These are phyloP conservation scores for Phytophthora litchii DNA, from an alignment of 352 stramenopile genomes.

Conservation along the genomic window DNA sequence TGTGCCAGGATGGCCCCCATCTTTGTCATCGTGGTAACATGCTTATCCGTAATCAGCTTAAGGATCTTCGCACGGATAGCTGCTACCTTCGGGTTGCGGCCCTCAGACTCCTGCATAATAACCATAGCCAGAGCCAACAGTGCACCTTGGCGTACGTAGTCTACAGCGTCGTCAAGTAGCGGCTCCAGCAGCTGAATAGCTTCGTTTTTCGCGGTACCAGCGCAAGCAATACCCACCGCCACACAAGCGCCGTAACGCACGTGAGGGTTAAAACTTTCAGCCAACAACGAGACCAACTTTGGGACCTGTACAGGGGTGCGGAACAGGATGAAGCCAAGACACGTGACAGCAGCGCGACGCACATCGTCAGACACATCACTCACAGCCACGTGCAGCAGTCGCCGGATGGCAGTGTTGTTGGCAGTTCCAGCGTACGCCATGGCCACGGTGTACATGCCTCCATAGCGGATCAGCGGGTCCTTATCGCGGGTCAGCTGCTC, in stretches of 20 bases:
- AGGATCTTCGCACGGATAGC: constrained; percentile 87
- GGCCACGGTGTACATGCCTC: constrained; percentile 97
- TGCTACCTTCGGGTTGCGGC: constrained; percentile 82
- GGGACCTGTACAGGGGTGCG: constrained; percentile 95
- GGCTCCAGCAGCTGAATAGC: constrained; percentile 97
- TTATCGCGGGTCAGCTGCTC: constrained; percentile 97
- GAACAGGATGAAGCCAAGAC: constrained; percentile 98
- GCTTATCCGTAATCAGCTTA: constrained; percentile 96
- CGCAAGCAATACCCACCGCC: constrained; percentile 98
- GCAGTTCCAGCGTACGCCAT: constrained; percentile 98
- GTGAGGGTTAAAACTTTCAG: constrained; percentile 99
- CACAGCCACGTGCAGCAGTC: constrained; percentile 98
- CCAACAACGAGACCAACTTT: constrained; percentile 94
- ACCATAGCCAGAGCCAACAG: constrained; percentile 98
- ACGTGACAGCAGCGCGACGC: constrained; percentile 96
- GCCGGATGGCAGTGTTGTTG: constrained; percentile 97
- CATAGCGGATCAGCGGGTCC: constrained; percentile 98
- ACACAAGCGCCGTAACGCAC: constrained; percentile 99
- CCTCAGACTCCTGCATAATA: constrained; percentile 97
- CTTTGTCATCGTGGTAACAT: constrained; percentile 98
- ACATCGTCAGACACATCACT: constrained; percentile 99
- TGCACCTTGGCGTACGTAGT: constrained; percentile 98
- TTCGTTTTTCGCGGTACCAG: constrained; percentile 96
- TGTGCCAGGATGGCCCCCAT: constrained; percentile 98
- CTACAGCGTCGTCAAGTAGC: constrained; percentile 97